phyloP scores from a whole-genome alignment of 1,284 basidiomycete species.

The Puccinia polysora region DNA sequence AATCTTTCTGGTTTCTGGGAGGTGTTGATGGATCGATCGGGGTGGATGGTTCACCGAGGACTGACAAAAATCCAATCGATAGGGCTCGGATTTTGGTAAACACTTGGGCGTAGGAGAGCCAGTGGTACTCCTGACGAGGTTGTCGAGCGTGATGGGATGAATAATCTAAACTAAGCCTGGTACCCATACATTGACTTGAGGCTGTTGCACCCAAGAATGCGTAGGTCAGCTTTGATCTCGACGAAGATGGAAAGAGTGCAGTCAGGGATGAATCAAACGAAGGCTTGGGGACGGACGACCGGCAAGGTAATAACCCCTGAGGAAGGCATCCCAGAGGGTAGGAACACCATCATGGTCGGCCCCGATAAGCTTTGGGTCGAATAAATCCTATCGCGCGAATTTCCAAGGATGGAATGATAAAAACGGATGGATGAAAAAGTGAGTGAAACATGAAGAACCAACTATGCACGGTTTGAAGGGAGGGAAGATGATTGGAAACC shows the following conservation, averaged over 20 bases:
- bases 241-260: not conserved
- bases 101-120: constrained; percentile 37
- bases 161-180: constrained; percentile 1
- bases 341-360: constrained; percentile 16
- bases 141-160: not conserved
- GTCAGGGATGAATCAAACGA: not conserved
- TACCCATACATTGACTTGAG: constrained; percentile 23
- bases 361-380: not conserved
- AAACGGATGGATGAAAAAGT: too few relatives aligned
- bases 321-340: constrained; percentile 35
- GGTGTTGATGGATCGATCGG: not conserved
- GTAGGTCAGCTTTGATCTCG: not conserved
- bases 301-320: constrained; percentile 33
- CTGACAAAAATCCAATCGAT: constrained; percentile 26
- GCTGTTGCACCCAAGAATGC: not conserved
- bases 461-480: not conserved
- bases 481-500: not conserved
- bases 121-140: constrained; percentile 13
- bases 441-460: too few relatives aligned
- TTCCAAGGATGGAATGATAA: too few relatives aligned
- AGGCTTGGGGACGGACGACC: constrained; percentile 1
- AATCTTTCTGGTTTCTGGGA: not conserved
- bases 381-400: too few relatives aligned
- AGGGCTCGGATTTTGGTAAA: constrained; percentile 10
- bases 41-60: not conserved